phyloP scores from a whole-genome alignment of 306 rosid species.

The Canavalia ensiformis region DNA sequence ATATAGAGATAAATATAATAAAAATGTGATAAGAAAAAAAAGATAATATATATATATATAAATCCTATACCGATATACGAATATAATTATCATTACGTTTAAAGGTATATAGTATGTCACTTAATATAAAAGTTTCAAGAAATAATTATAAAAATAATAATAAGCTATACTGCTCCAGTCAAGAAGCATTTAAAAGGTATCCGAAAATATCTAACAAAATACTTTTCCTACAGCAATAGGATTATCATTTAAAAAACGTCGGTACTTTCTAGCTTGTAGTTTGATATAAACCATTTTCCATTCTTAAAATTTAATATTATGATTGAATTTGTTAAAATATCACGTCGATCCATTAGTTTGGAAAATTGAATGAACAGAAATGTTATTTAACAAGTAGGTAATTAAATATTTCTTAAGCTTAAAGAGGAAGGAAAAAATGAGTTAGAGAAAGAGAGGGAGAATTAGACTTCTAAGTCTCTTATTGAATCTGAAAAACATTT shows the following conservation, averaged over 20 bases:
- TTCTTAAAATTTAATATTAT: not conserved
- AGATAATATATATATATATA: too few species aligned
- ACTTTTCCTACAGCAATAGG: not conserved
- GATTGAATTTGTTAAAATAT: not conserved
- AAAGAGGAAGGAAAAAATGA: too few species aligned
- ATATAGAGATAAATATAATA: not conserved
- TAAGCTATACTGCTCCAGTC: not conserved
- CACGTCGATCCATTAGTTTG: not conserved
- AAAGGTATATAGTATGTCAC: not conserved
- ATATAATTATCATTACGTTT: not conserved
- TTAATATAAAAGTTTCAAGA: not conserved
- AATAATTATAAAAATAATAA: not conserved
- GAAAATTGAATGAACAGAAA: not conserved
- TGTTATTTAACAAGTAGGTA: not conserved
- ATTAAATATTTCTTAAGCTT: not conserved
- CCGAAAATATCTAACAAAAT: not conserved
- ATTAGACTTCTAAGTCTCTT: conserved; percentile 34
- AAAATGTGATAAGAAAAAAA: too few species aligned
- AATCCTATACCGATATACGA: too few species aligned
- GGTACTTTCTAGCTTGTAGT: too few species aligned
- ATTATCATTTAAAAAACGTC: not conserved
- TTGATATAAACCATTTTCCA: too few species aligned
- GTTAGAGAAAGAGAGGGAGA: not conserved
- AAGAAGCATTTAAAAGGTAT: not conserved
- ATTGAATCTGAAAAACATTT: conserved; percentile 35